phyloP scores from a whole-genome alignment of 805 yeast genomes.

The Candida loeiensis region DNA sequence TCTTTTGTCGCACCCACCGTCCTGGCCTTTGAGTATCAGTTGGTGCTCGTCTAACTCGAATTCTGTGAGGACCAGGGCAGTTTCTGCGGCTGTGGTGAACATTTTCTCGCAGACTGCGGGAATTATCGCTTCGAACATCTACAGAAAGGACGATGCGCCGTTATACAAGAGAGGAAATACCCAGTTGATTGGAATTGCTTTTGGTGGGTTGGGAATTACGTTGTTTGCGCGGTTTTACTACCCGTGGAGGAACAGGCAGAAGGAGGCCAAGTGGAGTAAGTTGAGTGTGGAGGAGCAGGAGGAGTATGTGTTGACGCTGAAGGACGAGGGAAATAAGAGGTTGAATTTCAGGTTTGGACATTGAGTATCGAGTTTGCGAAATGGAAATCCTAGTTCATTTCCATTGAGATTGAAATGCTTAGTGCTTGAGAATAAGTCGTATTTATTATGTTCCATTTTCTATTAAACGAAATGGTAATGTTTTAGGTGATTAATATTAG shows the following conservation, averaged over 20 bases:
- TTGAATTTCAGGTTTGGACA: slow-evolving; percentile 45
- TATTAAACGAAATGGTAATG: too few species aligned
- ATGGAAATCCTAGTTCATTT: neutral
- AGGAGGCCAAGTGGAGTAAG: slow-evolving; percentile 48
- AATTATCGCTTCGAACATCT: slow-evolving; percentile 54
- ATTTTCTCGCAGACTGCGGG: slow-evolving; percentile 59
- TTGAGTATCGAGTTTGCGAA: slow-evolving; percentile 9
- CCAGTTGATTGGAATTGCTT: slow-evolving; percentile 36
- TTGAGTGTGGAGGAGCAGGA: slow-evolving; percentile 49
- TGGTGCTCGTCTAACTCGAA: slow-evolving; percentile 64
- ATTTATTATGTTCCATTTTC: too few species aligned
- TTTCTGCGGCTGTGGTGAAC: slow-evolving; percentile 63
- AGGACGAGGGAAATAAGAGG: slow-evolving; percentile 56
- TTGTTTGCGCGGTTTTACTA: slow-evolving; percentile 38
- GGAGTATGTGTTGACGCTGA: slow-evolving; percentile 43
- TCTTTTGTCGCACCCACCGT: slow-evolving; percentile 43
- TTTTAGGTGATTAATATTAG: too few species aligned
- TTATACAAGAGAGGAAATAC: slow-evolving; percentile 56
- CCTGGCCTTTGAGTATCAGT: slow-evolving; percentile 53
- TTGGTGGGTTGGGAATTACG: slow-evolving; percentile 29
- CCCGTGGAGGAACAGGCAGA: slow-evolving; percentile 40
- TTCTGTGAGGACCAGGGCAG: slow-evolving; percentile 58
- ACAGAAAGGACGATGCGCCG: slow-evolving; percentile 57
- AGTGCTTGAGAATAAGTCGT: too few species aligned
- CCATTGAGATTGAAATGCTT: too few species aligned